Percentiles rank a stretch among this genome's conserved stretches.
Evolutionary conservation across 345 rosid species (phyloP).

Genomic region (Microthlaspi erraticum): DNA sequence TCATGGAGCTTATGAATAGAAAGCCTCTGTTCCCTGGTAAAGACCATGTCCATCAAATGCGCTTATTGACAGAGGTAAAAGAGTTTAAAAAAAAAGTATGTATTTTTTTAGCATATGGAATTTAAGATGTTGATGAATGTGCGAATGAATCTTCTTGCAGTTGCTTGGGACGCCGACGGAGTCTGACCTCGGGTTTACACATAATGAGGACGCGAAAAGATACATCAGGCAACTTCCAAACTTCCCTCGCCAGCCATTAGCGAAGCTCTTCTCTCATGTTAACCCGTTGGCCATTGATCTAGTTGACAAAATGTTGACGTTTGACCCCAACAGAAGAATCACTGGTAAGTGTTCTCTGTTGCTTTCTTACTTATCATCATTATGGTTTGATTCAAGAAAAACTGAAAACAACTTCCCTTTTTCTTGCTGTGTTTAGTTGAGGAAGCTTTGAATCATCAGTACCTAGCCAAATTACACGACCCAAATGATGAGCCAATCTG

Average conservation of each 20-base stretch:
- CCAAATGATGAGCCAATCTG: conserved; percentile 91
- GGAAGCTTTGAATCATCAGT: conserved; percentile 89
- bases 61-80: conserved; percentile 84
- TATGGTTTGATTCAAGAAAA: neutral
- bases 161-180: conserved; percentile 94
- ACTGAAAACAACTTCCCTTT: conserved; percentile 17
- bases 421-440: conserved; percentile 62
- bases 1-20: conserved; percentile 95
- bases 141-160: conserved; percentile 51
- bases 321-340: conserved; percentile 90
- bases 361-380: conserved; percentile 6
- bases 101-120: conserved; percentile 26
- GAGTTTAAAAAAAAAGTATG: neutral
- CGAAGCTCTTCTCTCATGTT: conserved; percentile 72
- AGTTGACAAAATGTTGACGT: conserved; percentile 84
- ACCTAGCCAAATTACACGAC: conserved; percentile 82
- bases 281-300: conserved; percentile 84
- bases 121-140: conserved; percentile 31
- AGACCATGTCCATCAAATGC: conserved; percentile 97
- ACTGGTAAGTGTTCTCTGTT: conserved; percentile 94
- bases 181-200: conserved; percentile 86
- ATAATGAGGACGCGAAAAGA: conserved; percentile 83
- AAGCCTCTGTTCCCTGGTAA: conserved; percentile 93
- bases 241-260: conserved; percentile 74
- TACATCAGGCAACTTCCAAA: conserved; percentile 75